Evolutionary conservation across 352 stramenopile species (phyloP), one percentile per base, ranked within the genome.

Genomic region (Phytophthora rubi): DNA sequence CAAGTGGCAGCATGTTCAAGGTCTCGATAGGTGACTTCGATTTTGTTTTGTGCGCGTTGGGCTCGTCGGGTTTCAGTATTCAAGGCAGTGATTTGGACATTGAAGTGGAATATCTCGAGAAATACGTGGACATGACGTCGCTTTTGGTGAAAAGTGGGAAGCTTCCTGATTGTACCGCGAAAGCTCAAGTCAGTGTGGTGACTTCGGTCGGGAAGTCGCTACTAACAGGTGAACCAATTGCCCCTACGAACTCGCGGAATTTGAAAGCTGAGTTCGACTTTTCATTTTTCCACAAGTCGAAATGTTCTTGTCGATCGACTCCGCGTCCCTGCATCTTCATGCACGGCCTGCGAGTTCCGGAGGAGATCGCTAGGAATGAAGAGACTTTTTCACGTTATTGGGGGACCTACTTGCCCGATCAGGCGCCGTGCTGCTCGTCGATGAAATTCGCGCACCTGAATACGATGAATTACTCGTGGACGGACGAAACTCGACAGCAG

Each of bases 301-400:
- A 21, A 6, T 75, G 67, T 44, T 54, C 48, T 13, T 75, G 67
- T 16, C 39, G 37, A 6, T 57, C 49, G 2, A 60, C 16, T 4
- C 56, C 23, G n/a, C 67, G 67, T 2, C 59, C 73, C 16, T 79
- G 71, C 42, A 28, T 79, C n/a, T 76, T 79, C 54, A 67, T 74
- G 18, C 63, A 70, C 35, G 72, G 68, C 6, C 21, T 74, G 4
- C 2, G 53, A 66, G 23, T 49, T 57, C 21, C 44, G 12, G 44
- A 51, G 18, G 44, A 44, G 23, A 39, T 53, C 18, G 6, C 30
- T 66, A 10, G 53, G 65, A 30, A 45, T 53, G 13, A 66, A 12
- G 44, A 28, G 2, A 26, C 1, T 2, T 51, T 59, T 23, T 70
- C 65, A 1, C 21, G 45, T 2, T 77, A 73, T 18, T 75, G 68